Base-by-base conservation (phyloP, 2,329 filamentous ascomycete species). In the Aspergillus tubingensis region DNA sequence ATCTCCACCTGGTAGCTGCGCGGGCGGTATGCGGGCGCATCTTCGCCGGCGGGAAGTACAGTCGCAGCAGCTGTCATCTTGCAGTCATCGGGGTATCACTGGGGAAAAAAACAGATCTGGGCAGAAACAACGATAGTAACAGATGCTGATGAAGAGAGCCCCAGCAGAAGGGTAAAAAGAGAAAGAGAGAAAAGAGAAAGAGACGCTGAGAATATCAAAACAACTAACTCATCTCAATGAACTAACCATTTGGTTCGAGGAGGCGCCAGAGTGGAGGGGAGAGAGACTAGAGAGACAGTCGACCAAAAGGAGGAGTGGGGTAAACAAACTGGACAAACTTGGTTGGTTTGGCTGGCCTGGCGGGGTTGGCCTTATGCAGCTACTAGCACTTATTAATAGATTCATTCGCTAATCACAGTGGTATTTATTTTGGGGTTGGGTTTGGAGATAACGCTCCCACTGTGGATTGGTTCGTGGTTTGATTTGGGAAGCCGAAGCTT, bases 1-100 rank as follows among this genome's bases (percentile, higher is more conserved):
- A 94, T 92, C 76, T 93, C 91, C 19, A 85, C 70, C 74, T 94
- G 90, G 68, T 93, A 94, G 1, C 83, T 85, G 50, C 89, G 74
- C 2, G 77, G 68, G 32, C 65, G 66, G 44, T 69, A 69, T 17
- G 58, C 48, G 32, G 58, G 58, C 5, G 41, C 58, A 49, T 62
- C 61, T 25, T 38, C 50, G 38, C 58, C 59, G 36, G 23, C 10
- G 23, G 52, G 43, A 19, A 38, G 32, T 13, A 36, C 1, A 36
- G 32, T 13, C 32, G 32, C 41, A 4, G 50, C 13, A 30, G 54
- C 50, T 2, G 62, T 50, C 66, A 68, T 68, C 15, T 13, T 58
- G 49, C 23, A 17, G 19, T 41, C 8, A n/a, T 27, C 19, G 5
- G 15, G n/a, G 11, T 13, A 23, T 8, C 50, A 41, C 10, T 11